Conservation (phyloP, 2,329 filamentous ascomycete species). For the Venturia carpophila region DNA sequence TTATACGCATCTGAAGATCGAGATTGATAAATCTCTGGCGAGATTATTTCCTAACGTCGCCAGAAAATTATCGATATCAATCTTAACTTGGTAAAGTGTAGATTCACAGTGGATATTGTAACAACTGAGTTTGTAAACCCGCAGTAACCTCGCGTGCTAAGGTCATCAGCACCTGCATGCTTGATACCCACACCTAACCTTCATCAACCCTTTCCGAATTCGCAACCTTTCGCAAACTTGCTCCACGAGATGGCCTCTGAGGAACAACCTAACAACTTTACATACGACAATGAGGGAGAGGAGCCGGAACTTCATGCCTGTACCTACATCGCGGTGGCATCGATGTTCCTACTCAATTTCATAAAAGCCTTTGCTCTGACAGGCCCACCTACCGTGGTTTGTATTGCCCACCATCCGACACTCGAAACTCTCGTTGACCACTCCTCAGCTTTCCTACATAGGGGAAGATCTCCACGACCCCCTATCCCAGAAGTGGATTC, state of each 20-base stretch:
- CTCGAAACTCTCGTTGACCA: background rate
- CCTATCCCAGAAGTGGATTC: slow-evolving; percentile 7
- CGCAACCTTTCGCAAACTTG: background rate
- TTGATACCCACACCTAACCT: background rate
- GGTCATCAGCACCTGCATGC: background rate
- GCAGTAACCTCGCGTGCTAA: too few species aligned
- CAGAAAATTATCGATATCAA: too few species aligned
- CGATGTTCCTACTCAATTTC: slow-evolving; percentile 16
- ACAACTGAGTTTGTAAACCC: too few species aligned
- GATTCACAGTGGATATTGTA: too few species aligned
- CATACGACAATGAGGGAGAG: slow-evolving; percentile 13
- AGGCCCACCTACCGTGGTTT: slow-evolving; percentile 16
- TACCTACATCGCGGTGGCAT: slow-evolving; percentile 14
- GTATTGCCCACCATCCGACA: background rate
- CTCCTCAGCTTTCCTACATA: slow-evolving; percentile 10
- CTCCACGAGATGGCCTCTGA: background rate
- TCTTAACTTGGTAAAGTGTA: too few species aligned
- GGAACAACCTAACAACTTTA: background rate
- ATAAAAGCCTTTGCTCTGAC: slow-evolving; percentile 14
- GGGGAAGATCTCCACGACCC: slow-evolving; percentile 1
- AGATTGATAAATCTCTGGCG: too few species aligned
- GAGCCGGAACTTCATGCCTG: slow-evolving; percentile 12
- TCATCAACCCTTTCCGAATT: background rate
- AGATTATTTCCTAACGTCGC: too few species aligned
- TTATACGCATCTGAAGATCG: too few species aligned